These are phyloP conservation scores for Euclidium syriacum DNA, from an alignment of 345 rosid genomes.

Conservation along the genomic window DNA sequence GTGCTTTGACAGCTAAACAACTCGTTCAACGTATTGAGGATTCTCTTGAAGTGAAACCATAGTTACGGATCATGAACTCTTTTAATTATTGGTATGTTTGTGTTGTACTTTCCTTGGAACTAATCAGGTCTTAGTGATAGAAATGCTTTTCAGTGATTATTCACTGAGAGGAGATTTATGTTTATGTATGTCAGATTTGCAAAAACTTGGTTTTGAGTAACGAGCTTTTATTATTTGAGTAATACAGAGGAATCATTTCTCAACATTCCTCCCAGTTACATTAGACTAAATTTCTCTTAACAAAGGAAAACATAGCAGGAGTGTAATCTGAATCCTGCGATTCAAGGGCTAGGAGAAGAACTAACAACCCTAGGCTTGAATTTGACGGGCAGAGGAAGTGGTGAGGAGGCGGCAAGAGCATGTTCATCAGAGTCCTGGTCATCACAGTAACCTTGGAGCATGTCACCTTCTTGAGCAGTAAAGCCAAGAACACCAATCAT, in stretches of 20 bases:
- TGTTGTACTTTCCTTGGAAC: not conserved
- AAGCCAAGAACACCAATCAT: slow-evolving; percentile 57
- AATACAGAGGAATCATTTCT: slow-evolving; percentile 3
- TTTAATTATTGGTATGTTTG: not conserved
- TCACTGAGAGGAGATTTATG: not conserved
- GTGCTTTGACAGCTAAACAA: slow-evolving; percentile 69
- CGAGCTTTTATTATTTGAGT: slow-evolving; percentile 7
- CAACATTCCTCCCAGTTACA: slow-evolving; percentile 9
- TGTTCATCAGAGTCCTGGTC: slow-evolving; percentile 4
- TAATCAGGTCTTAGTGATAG: not conserved
- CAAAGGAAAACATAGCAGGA: not conserved
- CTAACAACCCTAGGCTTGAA: slow-evolving; percentile 14
- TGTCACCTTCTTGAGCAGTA: slow-evolving; percentile 54
- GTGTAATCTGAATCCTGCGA: not conserved
- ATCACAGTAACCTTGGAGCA: slow-evolving; percentile 71
- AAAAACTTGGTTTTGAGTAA: not conserved
- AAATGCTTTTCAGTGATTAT: not conserved
- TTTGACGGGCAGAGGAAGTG: slow-evolving; percentile 4
- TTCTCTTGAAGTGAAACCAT: slow-evolving; percentile 58
- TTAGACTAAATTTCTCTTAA: not conserved
- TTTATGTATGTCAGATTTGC: not conserved
- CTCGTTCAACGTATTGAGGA: slow-evolving; percentile 68
- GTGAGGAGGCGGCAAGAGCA: slow-evolving; percentile 24
- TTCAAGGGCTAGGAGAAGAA: slow-evolving; percentile 20
- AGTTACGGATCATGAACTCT: slow-evolving; percentile 24